Conservation (phyloP, 768 basidiomycete genomes). For the Austroboletus eburneus region DNA sequence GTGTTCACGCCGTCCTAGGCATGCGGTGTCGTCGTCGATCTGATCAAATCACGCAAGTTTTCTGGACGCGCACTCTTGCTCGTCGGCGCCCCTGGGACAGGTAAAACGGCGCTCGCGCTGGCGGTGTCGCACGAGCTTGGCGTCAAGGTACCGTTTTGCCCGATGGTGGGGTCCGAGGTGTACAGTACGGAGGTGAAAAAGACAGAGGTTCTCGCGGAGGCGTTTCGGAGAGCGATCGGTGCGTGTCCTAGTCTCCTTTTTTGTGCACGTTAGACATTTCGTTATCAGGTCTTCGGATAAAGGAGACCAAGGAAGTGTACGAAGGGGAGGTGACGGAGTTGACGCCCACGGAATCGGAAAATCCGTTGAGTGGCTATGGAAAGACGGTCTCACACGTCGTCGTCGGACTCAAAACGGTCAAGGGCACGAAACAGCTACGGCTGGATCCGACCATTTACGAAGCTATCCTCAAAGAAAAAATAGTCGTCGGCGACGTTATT, state of each 20-base stretch:
- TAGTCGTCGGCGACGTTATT: constrained; percentile 94
- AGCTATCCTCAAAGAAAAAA: constrained; percentile 94
- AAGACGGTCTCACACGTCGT: constrained; percentile 99
- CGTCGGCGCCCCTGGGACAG: constrained; percentile 95
- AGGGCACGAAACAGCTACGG: constrained; percentile 89
- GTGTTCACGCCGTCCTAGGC: constrained; percentile 46
- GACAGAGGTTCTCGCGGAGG: constrained; percentile 95
- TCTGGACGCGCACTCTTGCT: constrained; percentile 89
- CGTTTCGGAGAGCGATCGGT: constrained; percentile 95
- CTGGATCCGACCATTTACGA: constrained; percentile 96
- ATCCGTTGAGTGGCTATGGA: constrained; percentile 95
- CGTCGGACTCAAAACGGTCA: constrained; percentile 91
- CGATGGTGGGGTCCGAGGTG: constrained; percentile 98
- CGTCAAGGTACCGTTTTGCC: constrained; percentile 93
- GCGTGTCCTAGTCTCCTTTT: constrained; percentile 21
- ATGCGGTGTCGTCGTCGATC: constrained; percentile 85
- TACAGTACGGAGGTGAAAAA: constrained; percentile 98
- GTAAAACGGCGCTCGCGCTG: constrained; percentile 96
- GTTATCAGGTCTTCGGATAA: constrained; percentile 77
- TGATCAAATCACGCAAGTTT: constrained; percentile 89
- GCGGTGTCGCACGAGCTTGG: constrained; percentile 95
- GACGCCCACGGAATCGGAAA: constrained; percentile 94
- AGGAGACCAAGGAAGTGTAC: constrained; percentile 98
- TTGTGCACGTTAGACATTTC: neutral
- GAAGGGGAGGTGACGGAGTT: constrained; percentile 98